These are phyloP conservation scores for Cyclotella cryptica DNA, from an alignment of 108 stramenopile species.

Conservation along the genomic window DNA sequence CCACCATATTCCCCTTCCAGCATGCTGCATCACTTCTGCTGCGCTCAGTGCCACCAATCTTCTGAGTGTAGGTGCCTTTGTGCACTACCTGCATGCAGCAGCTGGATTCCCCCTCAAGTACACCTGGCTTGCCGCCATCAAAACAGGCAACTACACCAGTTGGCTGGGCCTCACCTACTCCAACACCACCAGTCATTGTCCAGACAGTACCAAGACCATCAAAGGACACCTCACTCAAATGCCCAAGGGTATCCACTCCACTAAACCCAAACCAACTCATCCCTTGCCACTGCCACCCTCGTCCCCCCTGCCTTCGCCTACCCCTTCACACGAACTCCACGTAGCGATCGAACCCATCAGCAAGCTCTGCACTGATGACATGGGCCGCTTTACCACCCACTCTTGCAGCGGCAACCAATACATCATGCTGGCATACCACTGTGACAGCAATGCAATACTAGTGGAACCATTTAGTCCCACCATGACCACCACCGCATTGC, in stretches of 20 bases:
- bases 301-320: no score
- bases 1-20: neutral
- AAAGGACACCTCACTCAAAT: slow-evolving; percentile 17
- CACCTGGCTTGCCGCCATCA: slow-evolving; percentile 28
- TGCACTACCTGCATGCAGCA: slow-evolving; percentile 12
- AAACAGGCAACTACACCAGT: slow-evolving; percentile 13
- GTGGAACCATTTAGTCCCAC: slow-evolving; percentile 7
- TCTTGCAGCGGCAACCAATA: slow-evolving; percentile 15
- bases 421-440: slow-evolving; percentile 17
- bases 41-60: slow-evolving; percentile 4
- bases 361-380: slow-evolving; percentile 22
- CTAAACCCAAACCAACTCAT: slow-evolving; percentile 22
- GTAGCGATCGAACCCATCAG: neutral
- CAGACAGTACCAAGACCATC: slow-evolving; percentile 1
- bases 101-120: slow-evolving; percentile 23
- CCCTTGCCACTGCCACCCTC: neutral
- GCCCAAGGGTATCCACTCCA: slow-evolving; percentile 9
- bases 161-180: slow-evolving; percentile 21
- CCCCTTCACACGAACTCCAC: neutral
- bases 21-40: neutral
- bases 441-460: slow-evolving; percentile 8
- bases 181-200: slow-evolving; percentile 13
- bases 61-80: slow-evolving; percentile 1
- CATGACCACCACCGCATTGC: neutral
- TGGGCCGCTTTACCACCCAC: neutral